Percentiles rank a stretch among this genome's conserved stretches.
Evolutionary conservation across 2,329 filamentous ascomycete species (phyloP).

Genomic region (Penicillium sp.): DNA sequence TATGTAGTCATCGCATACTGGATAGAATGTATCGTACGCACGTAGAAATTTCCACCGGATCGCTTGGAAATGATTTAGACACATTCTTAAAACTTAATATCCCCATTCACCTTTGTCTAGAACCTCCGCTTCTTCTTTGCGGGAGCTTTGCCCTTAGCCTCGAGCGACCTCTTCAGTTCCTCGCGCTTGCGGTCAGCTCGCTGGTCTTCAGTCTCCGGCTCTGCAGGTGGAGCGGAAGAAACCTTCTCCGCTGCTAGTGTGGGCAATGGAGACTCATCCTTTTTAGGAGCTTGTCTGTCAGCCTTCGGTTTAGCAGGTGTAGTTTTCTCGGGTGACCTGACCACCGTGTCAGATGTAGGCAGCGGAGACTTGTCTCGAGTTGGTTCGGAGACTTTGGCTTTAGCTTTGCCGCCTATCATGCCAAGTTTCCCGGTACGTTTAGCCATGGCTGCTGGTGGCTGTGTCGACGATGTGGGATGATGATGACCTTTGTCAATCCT

Average conservation of each 20-base stretch:
- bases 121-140: constrained; percentile 60
- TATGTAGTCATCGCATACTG: background rate
- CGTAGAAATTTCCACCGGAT: no score
- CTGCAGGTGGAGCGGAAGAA: constrained; percentile 6
- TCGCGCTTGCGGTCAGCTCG: constrained; percentile 56
- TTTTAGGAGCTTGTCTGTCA: background rate
- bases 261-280: background rate
- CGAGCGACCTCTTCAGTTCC: constrained; percentile 56
- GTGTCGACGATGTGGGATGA: constrained; percentile 10
- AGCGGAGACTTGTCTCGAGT: constrained; percentile 4
- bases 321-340: background rate
- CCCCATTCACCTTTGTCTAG: constrained; percentile 28
- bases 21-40: background rate
- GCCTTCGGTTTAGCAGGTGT: background rate
- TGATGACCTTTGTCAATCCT: background rate
- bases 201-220: constrained; percentile 48
- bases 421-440: constrained; percentile 35
- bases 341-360: background rate
- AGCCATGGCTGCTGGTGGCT: constrained; percentile 15
- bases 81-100: background rate
- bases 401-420: constrained; percentile 36
- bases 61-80: background rate
- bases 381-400: constrained; percentile 14
- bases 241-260: background rate
- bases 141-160: constrained; percentile 52